Evolutionary conservation across 441 rosid genomes (phyloP), one percentile per base, ranked within the genome.

Genomic region (Adansonia gregorii): DNA sequence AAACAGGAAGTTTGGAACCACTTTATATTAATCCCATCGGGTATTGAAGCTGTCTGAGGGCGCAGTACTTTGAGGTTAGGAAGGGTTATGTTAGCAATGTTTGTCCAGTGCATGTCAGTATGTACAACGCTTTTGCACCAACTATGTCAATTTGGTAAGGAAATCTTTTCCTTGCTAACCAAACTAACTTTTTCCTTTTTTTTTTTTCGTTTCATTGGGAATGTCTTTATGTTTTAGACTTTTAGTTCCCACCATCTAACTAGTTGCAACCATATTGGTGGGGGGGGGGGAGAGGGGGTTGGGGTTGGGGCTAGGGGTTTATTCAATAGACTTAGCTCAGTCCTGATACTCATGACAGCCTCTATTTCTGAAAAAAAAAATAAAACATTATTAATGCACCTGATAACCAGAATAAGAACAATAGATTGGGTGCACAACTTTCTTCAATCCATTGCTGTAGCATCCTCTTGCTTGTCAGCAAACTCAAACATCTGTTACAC

Each of bases 401-500:
- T 90, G 86, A 61, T 85, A 90, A 8, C 94, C 94, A 66, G 94
- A 90, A 77, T 84, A 90, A 35, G 92, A 89, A 76, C 92, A 90
- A 66, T 89, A 90, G 81, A 84, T 89, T 59, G 94, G 94, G 78
- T 91, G 89, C 14, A 90, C 94, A 35, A 68, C 81, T 77, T 67
- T 78, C 58, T 74, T 78, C 55, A 90, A 51, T 67, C 89, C 84
- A 70, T 87, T 83, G 83, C 94, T 90, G 80, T 89, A 90, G 56
- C 87, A 59, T 80, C 91, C 92, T 86, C 92, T 90, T 85, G 87
- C 78, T 81, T 86, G 80, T 89, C 90, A 55, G 91, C 91, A 82
- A 89, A 91, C 77, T 77, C 74, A 79, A 89, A 89, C 74, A 90
- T 91, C 92, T 90, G 46, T 19, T 54, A 46, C 73, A 43, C 52